Base-by-base conservation (phyloP, 257 asterid genomes). In the Nicotiana attenuata region DNA sequence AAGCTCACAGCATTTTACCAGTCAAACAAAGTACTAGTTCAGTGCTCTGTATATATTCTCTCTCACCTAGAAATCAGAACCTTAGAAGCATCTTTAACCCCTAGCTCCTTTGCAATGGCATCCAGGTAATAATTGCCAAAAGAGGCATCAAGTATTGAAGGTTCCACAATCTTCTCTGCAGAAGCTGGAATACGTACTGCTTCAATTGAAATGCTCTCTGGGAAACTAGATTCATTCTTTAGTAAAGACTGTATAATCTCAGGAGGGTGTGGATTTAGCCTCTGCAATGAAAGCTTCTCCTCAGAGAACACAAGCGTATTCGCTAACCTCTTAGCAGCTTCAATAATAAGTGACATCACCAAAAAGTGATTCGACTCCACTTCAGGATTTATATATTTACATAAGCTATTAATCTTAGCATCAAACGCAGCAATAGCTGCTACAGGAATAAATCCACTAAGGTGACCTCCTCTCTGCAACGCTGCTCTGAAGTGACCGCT, bases 401-500 rank as follows among this genome's bases (percentile, higher is more conserved):
- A 96, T 65, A 96, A 88, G 81, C 84, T 92, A 80, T 82, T n/a
- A 77, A 88, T 83, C 89, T 86, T 92, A 78, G 95, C 33, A 88
- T 94, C 98, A 88, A 83, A 92, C 47, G 85, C 80, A 55, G 95
- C 92, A 83, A 96, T 87, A 31, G 88, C 97, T 16, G 95, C 89
- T 80, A 96, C 89, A 81, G 99, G 98, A 84, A 92, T 83, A 83
- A 84, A 92, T 52, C 97, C 97, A 82, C 76, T 85, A 78, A 90
- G 85, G 84, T 82, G 88, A 81, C 90, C 92, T 64, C 88, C 90
- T 85, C 95, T 89, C 81, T 81, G 90, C 86, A 91, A 77, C 33
- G 94, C 93, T 88, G 94, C 97, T 92, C 94, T 88, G 87, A 94
- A 90, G 92, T 96, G 99, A 83, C 94, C 90, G 81, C 97, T 88